Conservation (phyloP, 768 basidiomycete species). For the Hortiboletus campestris region DNA sequence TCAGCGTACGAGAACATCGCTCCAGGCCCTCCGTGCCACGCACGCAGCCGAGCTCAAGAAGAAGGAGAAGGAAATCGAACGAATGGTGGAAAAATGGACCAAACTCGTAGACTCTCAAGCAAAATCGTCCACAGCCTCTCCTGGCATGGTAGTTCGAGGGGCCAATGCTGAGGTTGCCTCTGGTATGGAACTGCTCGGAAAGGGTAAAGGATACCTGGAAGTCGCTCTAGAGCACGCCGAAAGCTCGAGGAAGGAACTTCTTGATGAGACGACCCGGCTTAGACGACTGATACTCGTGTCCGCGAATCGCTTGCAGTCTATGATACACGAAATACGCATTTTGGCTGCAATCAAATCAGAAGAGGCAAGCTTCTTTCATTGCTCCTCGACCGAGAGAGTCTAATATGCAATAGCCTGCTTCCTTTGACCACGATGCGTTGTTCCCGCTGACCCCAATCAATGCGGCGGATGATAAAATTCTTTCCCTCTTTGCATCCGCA, state of each 20-base stretch:
- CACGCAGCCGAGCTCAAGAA: slow-evolving; percentile 75
- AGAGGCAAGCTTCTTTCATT: slow-evolving; percentile 39
- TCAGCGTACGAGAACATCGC: slow-evolving; percentile 63
- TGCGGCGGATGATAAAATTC: slow-evolving; percentile 48
- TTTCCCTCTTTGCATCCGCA: slow-evolving; percentile 42
- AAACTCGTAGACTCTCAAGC: slow-evolving; percentile 68
- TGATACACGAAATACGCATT: slow-evolving; percentile 47
- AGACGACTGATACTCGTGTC: slow-evolving; percentile 57
- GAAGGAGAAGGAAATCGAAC: slow-evolving; percentile 77
- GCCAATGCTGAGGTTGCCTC: slow-evolving; percentile 50
- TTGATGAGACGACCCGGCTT: slow-evolving; percentile 63
- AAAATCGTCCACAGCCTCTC: slow-evolving; percentile 47
- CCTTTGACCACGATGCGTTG: slow-evolving; percentile 45
- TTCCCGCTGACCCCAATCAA: slow-evolving; percentile 55
- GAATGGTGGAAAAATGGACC: slow-evolving; percentile 70
- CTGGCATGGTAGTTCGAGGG: slow-evolving; percentile 51
- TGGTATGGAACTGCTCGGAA: slow-evolving; percentile 45
- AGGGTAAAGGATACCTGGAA: slow-evolving; percentile 58
- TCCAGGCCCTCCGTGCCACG: slow-evolving; percentile 68
- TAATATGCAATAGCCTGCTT: slow-evolving; percentile 37
- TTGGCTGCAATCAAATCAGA: slow-evolving; percentile 42
- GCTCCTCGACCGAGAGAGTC: neutral
- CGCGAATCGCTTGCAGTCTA: slow-evolving; percentile 62
- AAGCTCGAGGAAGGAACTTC: slow-evolving; percentile 55
- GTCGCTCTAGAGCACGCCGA: slow-evolving; percentile 73